phyloP scores from a whole-genome alignment of 371 early-diverging fungal species.

The Mortierella sp. region DNA sequence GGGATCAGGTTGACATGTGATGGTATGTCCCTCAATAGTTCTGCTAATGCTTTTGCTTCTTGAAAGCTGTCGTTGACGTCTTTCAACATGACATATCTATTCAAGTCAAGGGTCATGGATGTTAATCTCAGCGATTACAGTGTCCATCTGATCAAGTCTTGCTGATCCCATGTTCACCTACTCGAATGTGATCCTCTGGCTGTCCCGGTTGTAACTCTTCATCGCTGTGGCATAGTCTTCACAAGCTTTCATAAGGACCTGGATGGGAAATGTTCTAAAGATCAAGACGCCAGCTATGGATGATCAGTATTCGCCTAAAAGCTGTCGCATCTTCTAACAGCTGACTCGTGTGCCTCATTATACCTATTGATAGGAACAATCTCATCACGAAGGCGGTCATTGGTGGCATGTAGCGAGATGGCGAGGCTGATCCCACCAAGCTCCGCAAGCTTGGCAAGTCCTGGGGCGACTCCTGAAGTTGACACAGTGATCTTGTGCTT shows the following conservation, averaged over 20 bases:
- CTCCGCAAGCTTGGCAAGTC: constrained; percentile 76
- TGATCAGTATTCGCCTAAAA: background rate
- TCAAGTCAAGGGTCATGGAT: background rate
- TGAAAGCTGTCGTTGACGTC: constrained; percentile 79
- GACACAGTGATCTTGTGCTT: constrained; percentile 86
- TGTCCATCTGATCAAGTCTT: too few species aligned
- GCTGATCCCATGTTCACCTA: too few species aligned
- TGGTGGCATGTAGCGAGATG: constrained; percentile 90
- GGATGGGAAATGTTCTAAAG: constrained; percentile 71
- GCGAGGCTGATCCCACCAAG: constrained; percentile 88
- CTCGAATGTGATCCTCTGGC: constrained; percentile 79
- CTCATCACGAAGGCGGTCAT: constrained; percentile 77
- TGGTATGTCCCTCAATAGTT: constrained; percentile 71
- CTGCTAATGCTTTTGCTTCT: constrained; percentile 75
- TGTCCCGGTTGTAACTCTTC: constrained; percentile 51
- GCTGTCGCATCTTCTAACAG: background rate
- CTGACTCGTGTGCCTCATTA: background rate
- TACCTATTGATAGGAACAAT: constrained; percentile 89
- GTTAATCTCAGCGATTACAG: too few species aligned
- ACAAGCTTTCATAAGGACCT: constrained; percentile 77
- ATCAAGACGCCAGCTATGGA: background rate
- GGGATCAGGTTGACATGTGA: constrained; percentile 90
- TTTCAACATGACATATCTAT: constrained; percentile 86
- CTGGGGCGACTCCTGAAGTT: constrained; percentile 91
- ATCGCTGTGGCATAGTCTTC: constrained; percentile 65